Conservation (phyloP, 768 basidiomycete species). For the Tylopilus rubrobrunneus region DNA sequence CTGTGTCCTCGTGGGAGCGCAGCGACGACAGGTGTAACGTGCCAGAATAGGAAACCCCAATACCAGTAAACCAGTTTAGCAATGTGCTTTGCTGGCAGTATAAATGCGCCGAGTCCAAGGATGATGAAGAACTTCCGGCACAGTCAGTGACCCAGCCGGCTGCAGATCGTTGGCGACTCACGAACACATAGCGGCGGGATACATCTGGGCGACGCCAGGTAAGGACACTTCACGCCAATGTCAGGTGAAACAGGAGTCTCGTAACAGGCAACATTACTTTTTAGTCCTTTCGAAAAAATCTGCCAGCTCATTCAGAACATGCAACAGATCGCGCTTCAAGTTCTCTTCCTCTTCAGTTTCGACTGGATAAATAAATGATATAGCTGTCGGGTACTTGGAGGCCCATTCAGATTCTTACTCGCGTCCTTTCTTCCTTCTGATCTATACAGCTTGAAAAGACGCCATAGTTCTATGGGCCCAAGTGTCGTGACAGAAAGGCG, state of each 20-base stretch:
- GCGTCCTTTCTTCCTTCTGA: constrained; percentile 29
- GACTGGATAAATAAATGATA: background rate
- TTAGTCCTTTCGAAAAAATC: constrained; percentile 62
- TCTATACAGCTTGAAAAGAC: constrained; percentile 43
- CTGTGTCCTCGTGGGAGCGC: constrained; percentile 46
- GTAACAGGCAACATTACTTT: constrained; percentile 41
- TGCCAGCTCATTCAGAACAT: constrained; percentile 43
- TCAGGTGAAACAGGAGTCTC: constrained; percentile 1
- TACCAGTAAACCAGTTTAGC: constrained; percentile 44
- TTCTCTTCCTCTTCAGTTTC: constrained; percentile 32
- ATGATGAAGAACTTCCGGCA: constrained; percentile 34
- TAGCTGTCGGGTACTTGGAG: background rate
- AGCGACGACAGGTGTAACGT: constrained; percentile 51
- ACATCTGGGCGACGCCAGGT: constrained; percentile 58
- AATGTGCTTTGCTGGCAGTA: constrained; percentile 49
- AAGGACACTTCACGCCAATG: constrained; percentile 43
- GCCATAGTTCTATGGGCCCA: constrained; percentile 52
- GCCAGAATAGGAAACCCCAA: constrained; percentile 60
- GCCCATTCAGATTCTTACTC: background rate
- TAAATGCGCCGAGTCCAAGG: constrained; percentile 35
- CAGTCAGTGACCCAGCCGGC: constrained; percentile 1
- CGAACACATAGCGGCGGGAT: constrained; percentile 47
- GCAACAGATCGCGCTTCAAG: constrained; percentile 40
- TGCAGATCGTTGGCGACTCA: constrained; percentile 24
- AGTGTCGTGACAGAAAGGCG: constrained; percentile 46